Base-by-base conservation (phyloP, 495 filamentous ascomycete genomes). In the Talaromyces adpressus region DNA sequence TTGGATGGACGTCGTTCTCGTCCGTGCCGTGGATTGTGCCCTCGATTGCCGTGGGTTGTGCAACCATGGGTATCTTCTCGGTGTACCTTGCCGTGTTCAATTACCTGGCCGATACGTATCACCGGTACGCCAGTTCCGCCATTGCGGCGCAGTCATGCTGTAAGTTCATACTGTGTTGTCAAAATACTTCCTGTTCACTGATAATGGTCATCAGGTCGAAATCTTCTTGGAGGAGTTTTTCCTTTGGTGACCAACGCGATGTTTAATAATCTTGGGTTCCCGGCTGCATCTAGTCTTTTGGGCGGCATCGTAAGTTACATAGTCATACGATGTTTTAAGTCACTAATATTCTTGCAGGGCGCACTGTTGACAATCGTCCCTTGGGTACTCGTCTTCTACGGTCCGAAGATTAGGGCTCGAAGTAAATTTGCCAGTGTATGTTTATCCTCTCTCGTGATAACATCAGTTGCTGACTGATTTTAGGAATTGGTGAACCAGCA, bases 81-180 rank as follows among this genome's bases (percentile, higher is more conserved):
- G 85, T 97, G 52, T 97, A 97, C 70, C 79, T 98, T 6, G 90
- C 93, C 1, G 88, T 91, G 0, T 97, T 97, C 77, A 98, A 97
- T 68, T 97, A 97, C 66, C 82, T 97, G 14, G 92, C 92, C n/a
- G 93, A 97, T 72, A 89, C 84, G 2, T 98, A 96, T 72, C 88
- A 91, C 70, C 79, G 83, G 0, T 96, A 91, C 67, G 91, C 93
- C 2, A 91, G 86, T 61, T 94, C 89, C 8, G 93, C 93, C 2
- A 78, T 97, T 53, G 93, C 93, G 2, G 92, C 92, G 11, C 93
- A 97, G 74, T 88, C 84, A 5, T 93, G 91, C 68, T 87, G 85
- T 80, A 67, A 29, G 77, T n/a, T n/a, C n/a, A n/a, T n/a, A n/a
- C n/a, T n/a, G n/a, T n/a, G n/a, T n/a, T n/a, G n/a, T n/a, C n/a